Evolutionary conservation across 768 basidiomycete genomes (phyloP), one percentile per base, ranked within the genome.

Genomic region (Podaxis sp.): DNA sequence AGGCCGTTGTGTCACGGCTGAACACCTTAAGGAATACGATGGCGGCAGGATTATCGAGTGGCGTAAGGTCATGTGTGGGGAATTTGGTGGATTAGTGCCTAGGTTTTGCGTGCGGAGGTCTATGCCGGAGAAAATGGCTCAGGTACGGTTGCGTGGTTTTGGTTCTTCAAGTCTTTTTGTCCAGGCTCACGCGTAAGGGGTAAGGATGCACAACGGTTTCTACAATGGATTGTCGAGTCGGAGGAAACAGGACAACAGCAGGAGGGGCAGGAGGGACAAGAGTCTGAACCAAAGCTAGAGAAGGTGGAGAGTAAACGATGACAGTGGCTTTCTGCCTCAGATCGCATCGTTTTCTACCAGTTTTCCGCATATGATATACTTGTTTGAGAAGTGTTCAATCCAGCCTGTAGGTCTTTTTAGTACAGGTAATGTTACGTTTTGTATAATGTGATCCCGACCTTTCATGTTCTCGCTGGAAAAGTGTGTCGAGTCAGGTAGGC

Each of bases 301-400:
- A 62, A 48, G 55, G 27, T 13, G 50, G 42, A 42, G 56, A 60
- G 37, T 40, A 42, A 62, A 50, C 65, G 6, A 37, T 37, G 9
- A 37, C 35, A 25, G 25, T 37, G 10, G 18, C 6, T 27, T 7
- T 18, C 40, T 42, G 21, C 6, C 7, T 68, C 74, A 82, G 66
- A 76, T 66, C 52, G 79, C 83, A 65, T 85, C 84, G 68, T 91
- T 92, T 75, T 95, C 90, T 55, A 95, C 90, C 25, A 98, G 81
- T 68, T 85, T 88, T 46, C 95, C 95, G 68, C 93, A 94, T 52
- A 93, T 73, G 68, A 93, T 92, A 70, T 97, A 96, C 71, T 96
- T 97, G 81, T 85, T 88, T 42, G 86, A 82, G 74, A 98, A 97
- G 71, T 96, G 95, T 23, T 94, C 91, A 62, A 93, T 89, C 95